Evolutionary conservation across 129 eudicot species (phyloP).

Genomic region (Solidago caesia): DNA sequence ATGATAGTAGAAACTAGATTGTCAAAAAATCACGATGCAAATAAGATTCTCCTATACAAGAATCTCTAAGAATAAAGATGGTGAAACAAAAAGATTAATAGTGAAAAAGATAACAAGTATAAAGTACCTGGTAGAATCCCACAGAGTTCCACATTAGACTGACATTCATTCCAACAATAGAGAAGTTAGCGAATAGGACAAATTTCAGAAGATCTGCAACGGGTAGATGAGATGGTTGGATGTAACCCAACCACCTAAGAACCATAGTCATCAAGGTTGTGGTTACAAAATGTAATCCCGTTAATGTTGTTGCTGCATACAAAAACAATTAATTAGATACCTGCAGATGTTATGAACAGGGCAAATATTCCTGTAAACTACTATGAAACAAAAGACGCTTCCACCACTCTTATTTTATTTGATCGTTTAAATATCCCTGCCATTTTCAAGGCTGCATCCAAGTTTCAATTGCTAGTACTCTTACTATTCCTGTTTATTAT

Average conservation of each 20-base stretch:
- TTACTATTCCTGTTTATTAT: background rate
- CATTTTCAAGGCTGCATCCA: background rate
- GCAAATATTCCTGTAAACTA: background rate
- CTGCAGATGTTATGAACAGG: background rate
- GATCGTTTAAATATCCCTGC: background rate
- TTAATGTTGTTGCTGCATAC: conserved; percentile 81
- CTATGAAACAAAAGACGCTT: conserved; percentile 13
- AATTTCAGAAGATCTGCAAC: conserved; percentile 51
- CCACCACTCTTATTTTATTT: background rate
- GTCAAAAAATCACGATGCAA: conserved; percentile 11
- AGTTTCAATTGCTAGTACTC: background rate
- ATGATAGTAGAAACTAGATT: conserved; percentile 11
- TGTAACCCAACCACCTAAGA: conserved; percentile 65
- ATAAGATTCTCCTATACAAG: background rate
- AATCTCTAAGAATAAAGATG: conserved; percentile 17
- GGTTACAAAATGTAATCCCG: conserved; percentile 76
- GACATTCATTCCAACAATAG: conserved; percentile 80
- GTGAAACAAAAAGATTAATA: background rate
- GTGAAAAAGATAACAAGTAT: background rate
- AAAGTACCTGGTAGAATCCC: conserved; percentile 70
- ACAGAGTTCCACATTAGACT: conserved; percentile 91
- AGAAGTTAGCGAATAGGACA: conserved; percentile 71
- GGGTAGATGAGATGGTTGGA: conserved; percentile 66
- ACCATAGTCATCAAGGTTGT: conserved; percentile 69
- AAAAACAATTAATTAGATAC: conserved; percentile 15